Evolutionary conservation across 345 rosid genomes (phyloP).

Genomic region (Populus euphratica): DNA sequence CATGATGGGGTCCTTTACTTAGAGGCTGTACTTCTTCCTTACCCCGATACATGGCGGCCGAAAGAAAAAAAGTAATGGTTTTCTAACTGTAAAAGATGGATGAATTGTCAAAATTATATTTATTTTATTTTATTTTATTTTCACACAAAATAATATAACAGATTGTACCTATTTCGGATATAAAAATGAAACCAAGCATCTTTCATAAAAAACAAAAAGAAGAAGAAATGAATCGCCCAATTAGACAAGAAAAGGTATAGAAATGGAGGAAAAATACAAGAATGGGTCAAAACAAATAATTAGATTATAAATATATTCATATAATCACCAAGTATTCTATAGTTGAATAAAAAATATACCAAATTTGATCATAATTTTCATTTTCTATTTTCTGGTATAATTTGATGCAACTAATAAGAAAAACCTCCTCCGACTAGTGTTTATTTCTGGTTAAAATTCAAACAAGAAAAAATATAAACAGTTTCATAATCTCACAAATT

Average conservation of each 20-base stretch:
- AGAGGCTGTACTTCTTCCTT: no score
- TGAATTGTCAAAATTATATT: no score
- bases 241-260: not conserved
- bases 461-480: not conserved
- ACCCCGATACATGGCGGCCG: no score
- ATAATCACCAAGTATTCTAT: not conserved
- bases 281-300: no score
- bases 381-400: not conserved
- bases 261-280: not conserved
- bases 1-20: no score
- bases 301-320: not conserved
- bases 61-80: no score
- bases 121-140: no score
- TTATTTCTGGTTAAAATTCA: slow-evolving; percentile 70
- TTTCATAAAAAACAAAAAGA: no score
- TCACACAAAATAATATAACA: no score
- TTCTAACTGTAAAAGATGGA: no score
- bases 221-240: not conserved
- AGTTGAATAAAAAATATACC: not conserved
- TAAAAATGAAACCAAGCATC: no score
- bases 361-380: slow-evolving; percentile 1
- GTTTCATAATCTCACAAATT: not conserved
- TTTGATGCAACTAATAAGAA: slow-evolving; percentile 48
- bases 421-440: slow-evolving; percentile 88
- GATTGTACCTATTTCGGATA: no score